Evolutionary conservation across 2,329 filamentous ascomycete species (phyloP), one percentile per base, ranked within the genome.

Genomic region (Periconia macrospinosa): DNA sequence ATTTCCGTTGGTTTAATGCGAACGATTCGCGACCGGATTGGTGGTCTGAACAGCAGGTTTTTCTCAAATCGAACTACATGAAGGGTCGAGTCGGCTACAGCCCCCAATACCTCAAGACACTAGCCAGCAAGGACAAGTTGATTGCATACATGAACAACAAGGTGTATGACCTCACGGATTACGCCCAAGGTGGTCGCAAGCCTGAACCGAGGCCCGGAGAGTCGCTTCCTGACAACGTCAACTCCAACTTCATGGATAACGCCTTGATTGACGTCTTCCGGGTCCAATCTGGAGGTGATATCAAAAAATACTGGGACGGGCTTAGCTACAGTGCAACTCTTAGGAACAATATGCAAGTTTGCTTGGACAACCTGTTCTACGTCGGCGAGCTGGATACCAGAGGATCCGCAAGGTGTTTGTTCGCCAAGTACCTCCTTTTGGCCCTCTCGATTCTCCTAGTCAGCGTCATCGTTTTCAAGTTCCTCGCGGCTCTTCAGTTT

Each of bases 401-500:
- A 79, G 92, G 90, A 75, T 97, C 93, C 1, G 75, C 85, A 1
- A 85, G 86, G 55, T 99, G 94, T 78, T 81, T 89, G 59, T 97
- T 99, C 69, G 86, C 94, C 23, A 87, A 88, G 55, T 99, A 97
- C 75, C 86, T 99, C 60, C 82, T 97, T 18, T 82, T 99, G 35
- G 89, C 89, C 3, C 87, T 99, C 49, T 92, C 93, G 0, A 81
- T 91, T 60, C 63, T 97, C 53, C 80, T 99, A 43, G 89, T 87
- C 63, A 82, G 83, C 44, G 87, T 99, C 57, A 93, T 99, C 63
- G 85, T 83, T 17, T 95, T 97, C 86, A 99, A 99, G 74, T 99
- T 99, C 79, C 83, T 97, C 61, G 95, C 95, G 30, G 94, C 94
- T 8, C 82, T 99, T 54, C 94, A 99, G 69, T 99, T 99, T 67